These are phyloP conservation scores for Ophiocordyceps camponoti-leonardi DNA, from an alignment of 2,329 filamentous ascomycete genomes.

Conservation along the genomic window DNA sequence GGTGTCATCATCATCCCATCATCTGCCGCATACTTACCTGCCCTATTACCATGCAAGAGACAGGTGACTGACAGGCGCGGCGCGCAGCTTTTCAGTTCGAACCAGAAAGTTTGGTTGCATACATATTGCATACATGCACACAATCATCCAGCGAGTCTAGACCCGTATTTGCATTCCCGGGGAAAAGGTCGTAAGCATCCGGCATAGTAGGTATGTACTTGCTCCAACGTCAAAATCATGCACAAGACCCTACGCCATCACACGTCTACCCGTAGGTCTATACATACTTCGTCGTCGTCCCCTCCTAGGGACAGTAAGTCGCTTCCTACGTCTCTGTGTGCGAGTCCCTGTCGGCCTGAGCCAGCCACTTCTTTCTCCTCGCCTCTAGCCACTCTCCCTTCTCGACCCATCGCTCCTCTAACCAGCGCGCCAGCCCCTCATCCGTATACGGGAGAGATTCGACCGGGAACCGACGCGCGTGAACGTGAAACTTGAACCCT, in stretches of 20 bases:
- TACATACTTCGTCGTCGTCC: neutral
- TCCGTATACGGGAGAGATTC: conserved; percentile 29
- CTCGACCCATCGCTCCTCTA: conserved; percentile 34
- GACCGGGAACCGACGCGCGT: conserved; percentile 29
- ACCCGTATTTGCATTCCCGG: neutral
- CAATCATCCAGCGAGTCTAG: neutral
- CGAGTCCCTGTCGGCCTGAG: neutral
- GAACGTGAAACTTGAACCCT: conserved; percentile 31
- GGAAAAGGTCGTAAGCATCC: neutral
- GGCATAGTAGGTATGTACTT: no score
- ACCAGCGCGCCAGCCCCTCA: conserved; percentile 30
- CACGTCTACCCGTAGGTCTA: no score
- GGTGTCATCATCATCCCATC: neutral
- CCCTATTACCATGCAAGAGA: neutral
- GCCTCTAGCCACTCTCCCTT: conserved; percentile 33
- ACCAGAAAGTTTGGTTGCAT: neutral
- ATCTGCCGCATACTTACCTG: neutral
- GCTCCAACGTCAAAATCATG: neutral
- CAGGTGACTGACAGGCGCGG: neutral
- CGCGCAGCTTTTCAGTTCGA: neutral
- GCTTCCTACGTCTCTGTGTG: neutral
- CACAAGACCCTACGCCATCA: neutral
- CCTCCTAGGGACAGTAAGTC: no score
- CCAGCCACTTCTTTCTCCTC: conserved; percentile 6
- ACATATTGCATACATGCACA: neutral